A percentile compares a stretch with the other conserved stretches of the same genome.
These are phyloP conservation scores for Citrus mangshanensis DNA, from an alignment of 345 rosid species.

Conservation along the genomic window DNA sequence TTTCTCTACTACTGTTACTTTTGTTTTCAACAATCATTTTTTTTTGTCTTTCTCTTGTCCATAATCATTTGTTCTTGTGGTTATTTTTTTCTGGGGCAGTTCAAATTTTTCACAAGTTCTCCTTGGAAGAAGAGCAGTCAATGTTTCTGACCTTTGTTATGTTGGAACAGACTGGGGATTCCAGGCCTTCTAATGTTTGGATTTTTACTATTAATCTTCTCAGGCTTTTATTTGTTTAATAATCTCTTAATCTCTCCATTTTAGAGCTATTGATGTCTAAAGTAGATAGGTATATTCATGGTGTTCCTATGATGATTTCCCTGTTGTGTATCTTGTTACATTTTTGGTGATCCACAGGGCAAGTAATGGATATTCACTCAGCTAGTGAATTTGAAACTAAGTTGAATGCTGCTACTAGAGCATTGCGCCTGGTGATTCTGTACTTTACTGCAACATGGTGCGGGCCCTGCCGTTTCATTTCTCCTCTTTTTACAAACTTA, in stretches of 20 bases:
- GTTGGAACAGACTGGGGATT: neutral
- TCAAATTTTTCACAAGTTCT: neutral
- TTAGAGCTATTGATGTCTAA: neutral
- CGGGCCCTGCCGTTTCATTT: constrained; percentile 85
- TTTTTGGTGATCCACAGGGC: constrained; percentile 40
- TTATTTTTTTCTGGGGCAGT: neutral
- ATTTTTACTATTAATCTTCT: neutral
- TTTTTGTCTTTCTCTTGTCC: neutral
- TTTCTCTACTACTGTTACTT: neutral
- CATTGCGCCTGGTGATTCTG: constrained; percentile 68
- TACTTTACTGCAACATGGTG: constrained; percentile 98
- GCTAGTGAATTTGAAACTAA: constrained; percentile 62
- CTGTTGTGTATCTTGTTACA: neutral
- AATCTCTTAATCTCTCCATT: neutral
- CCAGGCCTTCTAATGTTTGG: neutral
- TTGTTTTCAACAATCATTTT: neutral
- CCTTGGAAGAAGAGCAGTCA: neutral
- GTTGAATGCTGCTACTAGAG: constrained; percentile 58
- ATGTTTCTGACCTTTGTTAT: neutral
- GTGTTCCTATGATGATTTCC: neutral
- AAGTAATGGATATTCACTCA: constrained; percentile 69
- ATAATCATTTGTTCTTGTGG: neutral
- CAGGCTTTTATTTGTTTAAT: neutral
- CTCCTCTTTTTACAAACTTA: constrained; percentile 69
- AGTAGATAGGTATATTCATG: neutral